Evolutionary conservation across 345 rosid species (phyloP).

Genomic region (Barbarea vulgaris): DNA sequence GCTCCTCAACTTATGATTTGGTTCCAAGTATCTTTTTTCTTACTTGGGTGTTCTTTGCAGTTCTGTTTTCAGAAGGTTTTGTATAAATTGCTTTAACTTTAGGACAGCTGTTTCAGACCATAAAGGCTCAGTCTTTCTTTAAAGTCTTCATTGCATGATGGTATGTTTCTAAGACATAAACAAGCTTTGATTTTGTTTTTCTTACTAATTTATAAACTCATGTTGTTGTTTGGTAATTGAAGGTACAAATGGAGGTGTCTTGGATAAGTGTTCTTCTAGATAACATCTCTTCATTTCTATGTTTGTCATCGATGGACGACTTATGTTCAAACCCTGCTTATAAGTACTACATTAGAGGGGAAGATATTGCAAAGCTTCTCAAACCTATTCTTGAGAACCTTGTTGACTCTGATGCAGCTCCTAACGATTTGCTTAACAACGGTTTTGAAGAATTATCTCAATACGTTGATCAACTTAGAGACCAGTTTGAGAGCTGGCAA

Average conservation of each 20-base stretch:
- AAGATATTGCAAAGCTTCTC: constrained; percentile 71
- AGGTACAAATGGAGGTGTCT: constrained; percentile 80
- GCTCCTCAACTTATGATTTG: background rate
- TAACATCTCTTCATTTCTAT: constrained; percentile 58
- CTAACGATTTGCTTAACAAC: constrained; percentile 58
- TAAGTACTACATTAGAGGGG: constrained; percentile 63
- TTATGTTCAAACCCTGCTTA: constrained; percentile 58
- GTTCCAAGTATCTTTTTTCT: background rate
- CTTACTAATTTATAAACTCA: background rate
- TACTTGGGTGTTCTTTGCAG: background rate
- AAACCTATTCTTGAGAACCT: constrained; percentile 78
- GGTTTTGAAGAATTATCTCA: constrained; percentile 68
- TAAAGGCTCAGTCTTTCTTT: background rate
- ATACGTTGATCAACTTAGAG: constrained; percentile 61
- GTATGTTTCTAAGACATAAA: background rate
- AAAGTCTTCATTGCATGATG: background rate
- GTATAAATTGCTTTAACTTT: background rate
- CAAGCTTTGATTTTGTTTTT: background rate
- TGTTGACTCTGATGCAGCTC: constrained; percentile 59
- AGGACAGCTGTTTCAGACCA: background rate
- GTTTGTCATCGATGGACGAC: constrained; percentile 55
- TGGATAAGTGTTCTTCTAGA: constrained; percentile 65
- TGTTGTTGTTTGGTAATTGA: constrained; percentile 20
- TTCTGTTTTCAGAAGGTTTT: background rate
- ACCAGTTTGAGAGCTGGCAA: constrained; percentile 66